Conservation (phyloP, 176 grass and related monocot genomes). For the Carex kokanica region DNA sequence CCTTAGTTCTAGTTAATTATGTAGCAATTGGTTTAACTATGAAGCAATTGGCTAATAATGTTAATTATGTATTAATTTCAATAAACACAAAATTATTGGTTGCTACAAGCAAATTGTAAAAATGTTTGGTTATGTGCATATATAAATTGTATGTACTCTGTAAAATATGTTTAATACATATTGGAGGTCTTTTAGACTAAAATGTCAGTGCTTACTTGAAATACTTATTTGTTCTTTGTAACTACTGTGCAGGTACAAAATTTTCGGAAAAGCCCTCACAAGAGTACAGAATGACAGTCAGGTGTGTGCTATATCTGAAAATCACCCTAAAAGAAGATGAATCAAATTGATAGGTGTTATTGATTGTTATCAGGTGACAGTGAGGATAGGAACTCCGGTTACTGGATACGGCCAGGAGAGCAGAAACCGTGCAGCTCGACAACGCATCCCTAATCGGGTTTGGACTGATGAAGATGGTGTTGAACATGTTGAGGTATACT, state of each 20-base stretch:
- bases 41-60: neutral
- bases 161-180: neutral
- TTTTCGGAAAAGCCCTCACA: slow-evolving; percentile 86
- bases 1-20: neutral
- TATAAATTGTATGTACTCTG: neutral
- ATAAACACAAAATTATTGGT: neutral
- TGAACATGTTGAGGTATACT: slow-evolving; percentile 84
- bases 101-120: neutral
- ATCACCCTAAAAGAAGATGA: neutral
- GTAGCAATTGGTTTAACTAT: neutral
- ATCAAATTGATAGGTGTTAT: slow-evolving; percentile 19
- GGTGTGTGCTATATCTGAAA: slow-evolving; percentile 36
- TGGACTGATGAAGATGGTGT: slow-evolving; percentile 96
- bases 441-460: slow-evolving; percentile 76
- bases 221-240: neutral
- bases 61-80: neutral
- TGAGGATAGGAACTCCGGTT: slow-evolving; percentile 80
- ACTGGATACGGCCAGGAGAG: slow-evolving; percentile 97
- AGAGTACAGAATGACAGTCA: slow-evolving; percentile 84
- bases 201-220: neutral
- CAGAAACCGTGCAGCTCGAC: slow-evolving; percentile 85
- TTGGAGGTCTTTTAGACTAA: neutral
- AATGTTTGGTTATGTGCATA: neutral
- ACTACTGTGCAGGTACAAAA: slow-evolving; percentile 61
- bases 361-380: slow-evolving; percentile 45